These are phyloP conservation scores for Eucalyptus rudis DNA, from an alignment of 345 rosid genomes.

Conservation along the genomic window DNA sequence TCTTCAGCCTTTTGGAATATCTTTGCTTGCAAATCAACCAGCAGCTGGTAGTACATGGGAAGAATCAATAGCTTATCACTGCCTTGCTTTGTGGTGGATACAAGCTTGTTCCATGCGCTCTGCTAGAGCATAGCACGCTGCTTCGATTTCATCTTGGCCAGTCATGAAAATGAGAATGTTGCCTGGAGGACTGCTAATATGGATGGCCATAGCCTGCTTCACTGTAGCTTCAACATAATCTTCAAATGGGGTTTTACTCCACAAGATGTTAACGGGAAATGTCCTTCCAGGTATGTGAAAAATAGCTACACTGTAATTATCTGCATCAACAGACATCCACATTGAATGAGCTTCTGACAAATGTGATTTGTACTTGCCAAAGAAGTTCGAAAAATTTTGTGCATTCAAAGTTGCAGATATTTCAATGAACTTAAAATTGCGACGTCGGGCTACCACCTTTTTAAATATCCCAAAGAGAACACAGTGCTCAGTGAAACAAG, in stretches of 20 bases:
- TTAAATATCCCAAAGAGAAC: conserved; percentile 90
- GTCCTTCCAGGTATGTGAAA: conserved; percentile 94
- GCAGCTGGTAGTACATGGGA: conserved; percentile 92
- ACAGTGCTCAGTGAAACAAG: conserved; percentile 49
- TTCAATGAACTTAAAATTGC: conserved; percentile 92
- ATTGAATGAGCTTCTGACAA: background rate
- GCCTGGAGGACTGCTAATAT: conserved; percentile 77
- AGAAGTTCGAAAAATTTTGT: conserved; percentile 84
- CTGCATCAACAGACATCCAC: background rate
- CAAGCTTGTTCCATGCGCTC: conserved; percentile 88
- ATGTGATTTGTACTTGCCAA: conserved; percentile 47
- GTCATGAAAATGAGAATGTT: conserved; percentile 98
- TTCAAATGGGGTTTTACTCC: conserved; percentile 81
- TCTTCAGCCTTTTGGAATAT: conserved; percentile 92
- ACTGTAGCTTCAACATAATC: conserved; percentile 96
- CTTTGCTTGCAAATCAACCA: conserved; percentile 96
- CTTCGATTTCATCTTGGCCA: conserved; percentile 97
- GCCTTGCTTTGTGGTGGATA: conserved; percentile 57
- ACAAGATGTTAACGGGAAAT: conserved; percentile 66
- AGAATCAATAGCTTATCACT: conserved; percentile 65
- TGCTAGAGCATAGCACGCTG: conserved; percentile 80
- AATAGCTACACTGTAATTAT: conserved; percentile 67
- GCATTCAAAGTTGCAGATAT: conserved; percentile 97
- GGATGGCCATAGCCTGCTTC: conserved; percentile 95
- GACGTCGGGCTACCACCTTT: conserved; percentile 82